phyloP scores from a whole-genome alignment of 495 filamentous ascomycete genomes.

The Penicillium ochrochloron region DNA sequence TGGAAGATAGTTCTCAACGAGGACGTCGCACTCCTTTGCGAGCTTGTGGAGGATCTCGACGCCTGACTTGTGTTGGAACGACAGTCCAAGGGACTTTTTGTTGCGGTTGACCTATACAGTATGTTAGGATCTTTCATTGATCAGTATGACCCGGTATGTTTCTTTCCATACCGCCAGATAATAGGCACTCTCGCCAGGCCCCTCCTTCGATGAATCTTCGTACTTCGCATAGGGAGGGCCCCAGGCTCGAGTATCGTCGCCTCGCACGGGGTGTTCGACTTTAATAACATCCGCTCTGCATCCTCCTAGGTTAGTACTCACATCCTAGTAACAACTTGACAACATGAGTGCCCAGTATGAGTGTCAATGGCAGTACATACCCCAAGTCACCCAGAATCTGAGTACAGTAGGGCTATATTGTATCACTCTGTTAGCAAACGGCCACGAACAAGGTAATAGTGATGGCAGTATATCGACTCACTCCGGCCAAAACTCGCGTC shows the following conservation, averaged over 20 bases:
- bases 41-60: constrained; percentile 86
- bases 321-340: neutral
- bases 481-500: constrained; percentile 94
- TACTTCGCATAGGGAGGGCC: constrained; percentile 92
- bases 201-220: constrained; percentile 60
- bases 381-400: constrained; percentile 96
- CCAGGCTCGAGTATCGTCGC: constrained; percentile 96
- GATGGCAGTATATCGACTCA: constrained; percentile 51
- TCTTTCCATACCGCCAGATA: constrained; percentile 72
- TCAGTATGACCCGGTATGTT: neutral
- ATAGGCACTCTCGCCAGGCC: constrained; percentile 92
- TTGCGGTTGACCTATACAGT: constrained; percentile 84
- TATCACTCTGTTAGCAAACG: constrained; percentile 23
- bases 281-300: constrained; percentile 93
- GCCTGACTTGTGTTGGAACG: constrained; percentile 82
- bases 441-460: neutral
- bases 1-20: constrained; percentile 97
- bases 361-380: constrained; percentile 55
- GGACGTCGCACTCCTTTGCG: constrained; percentile 81
- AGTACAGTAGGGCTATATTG: constrained; percentile 86
- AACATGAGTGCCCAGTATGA: neutral
- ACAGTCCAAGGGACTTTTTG: constrained; percentile 91
- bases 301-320: neutral
- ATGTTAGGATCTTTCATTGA: constrained; percentile 4
- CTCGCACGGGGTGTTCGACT: constrained; percentile 87